phyloP scores from a whole-genome alignment of 306 rosid species.

The Oxytropis ochrocephala region DNA sequence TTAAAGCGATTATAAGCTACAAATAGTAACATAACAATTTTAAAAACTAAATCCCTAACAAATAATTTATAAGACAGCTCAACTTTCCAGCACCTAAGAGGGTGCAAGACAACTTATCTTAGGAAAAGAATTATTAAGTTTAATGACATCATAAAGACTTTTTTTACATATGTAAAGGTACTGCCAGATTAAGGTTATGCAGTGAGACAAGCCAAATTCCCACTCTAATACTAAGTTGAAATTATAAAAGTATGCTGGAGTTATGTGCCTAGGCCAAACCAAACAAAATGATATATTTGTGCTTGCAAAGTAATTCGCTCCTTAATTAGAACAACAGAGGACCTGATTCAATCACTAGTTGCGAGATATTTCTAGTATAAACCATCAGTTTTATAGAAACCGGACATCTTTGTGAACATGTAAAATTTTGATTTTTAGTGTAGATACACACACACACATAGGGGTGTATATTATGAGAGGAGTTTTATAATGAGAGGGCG shows the following conservation, averaged over 20 bases:
- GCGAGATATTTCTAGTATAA: neutral
- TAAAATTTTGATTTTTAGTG: no score
- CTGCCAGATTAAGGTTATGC: neutral
- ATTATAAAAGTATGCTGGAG: neutral
- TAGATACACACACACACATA: no score
- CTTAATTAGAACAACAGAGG: constrained; percentile 1
- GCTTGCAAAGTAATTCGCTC: neutral
- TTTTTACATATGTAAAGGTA: neutral
- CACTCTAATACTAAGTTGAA: neutral
- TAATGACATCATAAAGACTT: neutral
- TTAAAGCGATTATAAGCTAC: neutral
- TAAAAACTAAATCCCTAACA: neutral
- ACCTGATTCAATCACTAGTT: neutral
- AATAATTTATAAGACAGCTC: neutral
- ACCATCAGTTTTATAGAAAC: neutral
- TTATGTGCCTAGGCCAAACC: neutral
- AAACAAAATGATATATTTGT: neutral
- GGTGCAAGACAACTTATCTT: neutral
- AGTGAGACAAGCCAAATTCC: neutral
- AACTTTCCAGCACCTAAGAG: constrained; percentile 6
- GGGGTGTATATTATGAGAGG: no score
- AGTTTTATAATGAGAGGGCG: no score
- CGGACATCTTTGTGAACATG: neutral
- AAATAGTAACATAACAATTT: neutral
- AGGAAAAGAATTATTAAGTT: neutral